A percentile compares a stretch with the other conserved stretches of the same genome.
These are phyloP conservation scores for Candida argentea DNA, from an alignment of 805 yeast genomes.

Conservation along the genomic window DNA sequence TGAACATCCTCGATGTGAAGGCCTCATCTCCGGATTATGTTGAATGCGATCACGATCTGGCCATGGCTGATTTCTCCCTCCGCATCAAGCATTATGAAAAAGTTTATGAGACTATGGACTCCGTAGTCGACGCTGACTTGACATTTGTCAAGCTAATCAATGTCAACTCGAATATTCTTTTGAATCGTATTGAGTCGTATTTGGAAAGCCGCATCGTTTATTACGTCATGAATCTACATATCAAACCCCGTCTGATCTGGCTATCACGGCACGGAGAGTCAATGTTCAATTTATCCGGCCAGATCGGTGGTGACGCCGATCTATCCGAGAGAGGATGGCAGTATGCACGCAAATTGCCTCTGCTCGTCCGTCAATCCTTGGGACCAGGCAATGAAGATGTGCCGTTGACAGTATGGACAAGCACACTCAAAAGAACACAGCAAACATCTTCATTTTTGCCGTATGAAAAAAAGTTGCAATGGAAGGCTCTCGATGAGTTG, in stretches of 20 bases:
- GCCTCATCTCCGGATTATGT: constrained; percentile 77
- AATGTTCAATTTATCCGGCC: constrained; percentile 82
- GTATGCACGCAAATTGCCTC: constrained; percentile 76
- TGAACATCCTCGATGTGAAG: constrained; percentile 79
- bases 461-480: constrained; percentile 63
- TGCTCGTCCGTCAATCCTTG: constrained; percentile 55
- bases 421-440: constrained; percentile 83
- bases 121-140: constrained; percentile 43
- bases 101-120: constrained; percentile 67
- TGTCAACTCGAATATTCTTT: constrained; percentile 78
- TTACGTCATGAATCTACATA: constrained; percentile 91
- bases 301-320: constrained; percentile 91
- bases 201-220: constrained; percentile 88
- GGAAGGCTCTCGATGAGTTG: constrained; percentile 96
- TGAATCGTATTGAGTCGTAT: constrained; percentile 81
- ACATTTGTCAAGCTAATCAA: constrained; percentile 85
- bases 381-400: constrained; percentile 44
- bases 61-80: constrained; percentile 59
- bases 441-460: constrained; percentile 82
- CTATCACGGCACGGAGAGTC: constrained; percentile 95
- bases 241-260: constrained; percentile 88
- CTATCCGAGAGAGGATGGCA: constrained; percentile 75
- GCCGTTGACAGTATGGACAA: constrained; percentile 85
- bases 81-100: constrained; percentile 68
- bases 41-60: constrained; percentile 58